Conservation (phyloP, 176 grass and related monocot species). For the Melocanna baccifera region DNA sequence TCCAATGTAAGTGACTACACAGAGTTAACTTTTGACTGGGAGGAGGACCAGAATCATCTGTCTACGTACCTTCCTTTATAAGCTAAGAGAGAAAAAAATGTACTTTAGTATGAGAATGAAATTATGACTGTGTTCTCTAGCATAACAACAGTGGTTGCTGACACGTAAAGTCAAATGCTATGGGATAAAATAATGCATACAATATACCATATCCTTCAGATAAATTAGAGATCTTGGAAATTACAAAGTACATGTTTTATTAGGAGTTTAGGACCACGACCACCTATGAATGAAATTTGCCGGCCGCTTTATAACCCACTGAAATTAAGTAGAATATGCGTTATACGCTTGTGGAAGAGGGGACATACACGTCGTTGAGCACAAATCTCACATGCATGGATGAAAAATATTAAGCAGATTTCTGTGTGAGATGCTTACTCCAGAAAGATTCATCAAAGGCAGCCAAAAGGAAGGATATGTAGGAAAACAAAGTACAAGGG, state of each 20-base stretch:
- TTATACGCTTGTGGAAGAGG: background rate
- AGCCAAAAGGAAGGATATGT: background rate
- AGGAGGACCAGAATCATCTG: background rate
- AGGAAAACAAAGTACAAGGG: background rate
- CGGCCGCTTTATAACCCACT: background rate
- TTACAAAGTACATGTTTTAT: background rate
- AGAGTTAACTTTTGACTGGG: conserved; percentile 14
- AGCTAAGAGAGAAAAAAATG: background rate
- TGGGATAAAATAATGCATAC: background rate
- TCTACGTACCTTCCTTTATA: background rate
- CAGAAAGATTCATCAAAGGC: background rate
- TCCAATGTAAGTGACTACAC: background rate
- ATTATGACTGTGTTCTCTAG: background rate
- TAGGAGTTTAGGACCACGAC: background rate
- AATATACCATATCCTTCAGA: background rate
- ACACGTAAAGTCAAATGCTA: background rate
- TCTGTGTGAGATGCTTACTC: background rate
- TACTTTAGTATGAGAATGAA: background rate
- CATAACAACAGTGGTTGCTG: background rate
- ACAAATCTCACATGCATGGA: conserved; percentile 4
- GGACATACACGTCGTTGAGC: background rate
- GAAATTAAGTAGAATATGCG: background rate
- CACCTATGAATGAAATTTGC: background rate
- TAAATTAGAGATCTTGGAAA: background rate
- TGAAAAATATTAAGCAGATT: background rate